Conservation (phyloP, 2,329 filamentous ascomycete genomes). For the Pestalotiopsis sp. region DNA sequence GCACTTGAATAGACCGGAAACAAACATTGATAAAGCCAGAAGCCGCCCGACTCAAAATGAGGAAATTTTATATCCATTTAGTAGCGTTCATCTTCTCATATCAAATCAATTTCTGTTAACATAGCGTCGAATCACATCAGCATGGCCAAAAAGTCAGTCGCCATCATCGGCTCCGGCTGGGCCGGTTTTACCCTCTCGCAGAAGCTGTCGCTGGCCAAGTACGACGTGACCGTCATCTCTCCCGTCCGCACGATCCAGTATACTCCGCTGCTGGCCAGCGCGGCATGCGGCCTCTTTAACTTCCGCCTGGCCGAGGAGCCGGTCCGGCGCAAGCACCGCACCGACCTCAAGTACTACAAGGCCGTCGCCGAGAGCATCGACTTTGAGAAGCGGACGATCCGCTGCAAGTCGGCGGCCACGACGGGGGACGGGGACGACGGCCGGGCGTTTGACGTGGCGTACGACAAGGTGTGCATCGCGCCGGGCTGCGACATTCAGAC, state of each 20-base stretch:
- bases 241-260: slow-evolving; percentile 41
- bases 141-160: slow-evolving; percentile 17
- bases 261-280: slow-evolving; percentile 44
- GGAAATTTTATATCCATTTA: not conserved
- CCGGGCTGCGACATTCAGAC: slow-evolving; percentile 41
- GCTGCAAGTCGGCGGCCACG: slow-evolving; percentile 32
- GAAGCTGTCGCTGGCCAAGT: slow-evolving; percentile 33
- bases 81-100: too few relatives aligned
- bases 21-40: not conserved
- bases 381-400: slow-evolving; percentile 31
- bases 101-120: too few relatives aligned
- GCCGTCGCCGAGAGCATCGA: slow-evolving; percentile 38
- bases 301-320: slow-evolving; percentile 45
- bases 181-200: slow-evolving; percentile 38
- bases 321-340: slow-evolving; percentile 33
- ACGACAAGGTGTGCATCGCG: slow-evolving; percentile 41
- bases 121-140: not conserved
- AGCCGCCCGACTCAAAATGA: too few relatives aligned
- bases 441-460: slow-evolving; percentile 35
- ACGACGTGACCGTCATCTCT: slow-evolving; percentile 40
- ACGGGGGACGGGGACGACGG: slow-evolving; percentile 22
- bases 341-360: slow-evolving; percentile 36
- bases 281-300: slow-evolving; percentile 43
- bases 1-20: not conserved
- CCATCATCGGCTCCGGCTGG: slow-evolving; percentile 40